Conservation (phyloP, 176 grass and related monocot species). For the Dendrocalamus sinicus region DNA sequence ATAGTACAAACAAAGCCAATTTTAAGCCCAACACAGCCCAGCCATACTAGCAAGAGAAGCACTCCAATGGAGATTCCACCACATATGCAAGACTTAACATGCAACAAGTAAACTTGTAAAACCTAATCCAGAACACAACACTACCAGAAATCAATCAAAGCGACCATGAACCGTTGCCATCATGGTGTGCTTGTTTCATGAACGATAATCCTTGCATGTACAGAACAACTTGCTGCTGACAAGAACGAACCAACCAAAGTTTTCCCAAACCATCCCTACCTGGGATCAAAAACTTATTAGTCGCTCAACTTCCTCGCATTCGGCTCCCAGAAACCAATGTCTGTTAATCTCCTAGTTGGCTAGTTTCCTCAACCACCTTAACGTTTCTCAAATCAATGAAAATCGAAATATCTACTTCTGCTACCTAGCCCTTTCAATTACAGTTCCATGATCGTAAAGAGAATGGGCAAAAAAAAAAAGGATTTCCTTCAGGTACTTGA, state of each 20-base stretch:
- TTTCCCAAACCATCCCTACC: background rate
- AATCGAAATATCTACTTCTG: conserved; percentile 10
- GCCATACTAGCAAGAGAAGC: too few relatives aligned
- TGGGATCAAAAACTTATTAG: conserved; percentile 7
- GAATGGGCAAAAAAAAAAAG: conserved; percentile 14
- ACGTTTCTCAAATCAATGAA: conserved; percentile 3
- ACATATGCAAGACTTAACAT: background rate
- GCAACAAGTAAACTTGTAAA: background rate
- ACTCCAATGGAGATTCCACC: too few relatives aligned
- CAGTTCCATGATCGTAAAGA: conserved; percentile 20
- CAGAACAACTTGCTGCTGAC: conserved; percentile 8
- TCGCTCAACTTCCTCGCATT: background rate
- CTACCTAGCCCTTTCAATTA: conserved; percentile 17
- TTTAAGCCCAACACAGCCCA: too few relatives aligned
- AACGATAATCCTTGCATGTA: conserved; percentile 24
- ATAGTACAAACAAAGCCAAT: too few relatives aligned
- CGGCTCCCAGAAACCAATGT: conserved; percentile 11
- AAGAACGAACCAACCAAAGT: background rate
- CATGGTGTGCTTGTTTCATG: background rate
- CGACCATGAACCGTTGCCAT: background rate
- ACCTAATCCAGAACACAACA: background rate
- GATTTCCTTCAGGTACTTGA: conserved; percentile 22
- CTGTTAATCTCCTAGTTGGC: conserved; percentile 4
- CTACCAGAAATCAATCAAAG: background rate
- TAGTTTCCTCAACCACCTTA: conserved; percentile 20